Percentiles rank a stretch among this genome's conserved stretches.
phyloP scores from a whole-genome alignment of 257 asterid species.

The Striga asiatica region DNA sequence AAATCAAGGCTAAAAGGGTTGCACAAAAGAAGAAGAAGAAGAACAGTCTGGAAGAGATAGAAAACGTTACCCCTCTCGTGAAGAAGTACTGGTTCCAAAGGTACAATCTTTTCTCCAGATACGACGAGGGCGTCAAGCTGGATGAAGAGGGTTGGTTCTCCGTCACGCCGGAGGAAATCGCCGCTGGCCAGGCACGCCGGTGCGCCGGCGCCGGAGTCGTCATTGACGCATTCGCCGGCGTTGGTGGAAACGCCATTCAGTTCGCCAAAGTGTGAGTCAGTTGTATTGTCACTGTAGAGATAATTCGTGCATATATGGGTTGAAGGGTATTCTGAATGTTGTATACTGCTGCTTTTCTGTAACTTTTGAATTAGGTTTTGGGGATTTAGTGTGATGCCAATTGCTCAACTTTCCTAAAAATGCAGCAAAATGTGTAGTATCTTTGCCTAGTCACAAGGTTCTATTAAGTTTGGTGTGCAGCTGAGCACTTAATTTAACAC shows the following conservation, averaged over 20 bases:
- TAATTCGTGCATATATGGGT: not conserved
- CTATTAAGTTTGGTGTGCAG: too few relatives aligned
- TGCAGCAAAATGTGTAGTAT: too few relatives aligned
- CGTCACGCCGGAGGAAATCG: conserved; percentile 85
- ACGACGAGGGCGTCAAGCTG: conserved; percentile 56
- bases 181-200: conserved; percentile 60
- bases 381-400: too few relatives aligned
- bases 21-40: conserved; percentile 8
- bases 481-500: too few relatives aligned
- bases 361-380: too few relatives aligned
- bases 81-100: conserved; percentile 74
- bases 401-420: too few relatives aligned
- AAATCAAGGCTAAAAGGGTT: conserved; percentile 24
- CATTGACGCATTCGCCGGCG: conserved; percentile 75
- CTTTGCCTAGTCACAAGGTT: too few relatives aligned
- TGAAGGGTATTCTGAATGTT: not conserved
- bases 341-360: too few relatives aligned
- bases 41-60: conserved; percentile 18
- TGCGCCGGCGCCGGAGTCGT: conserved; percentile 52
- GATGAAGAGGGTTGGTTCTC: conserved; percentile 99
- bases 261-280: conserved; percentile 49
- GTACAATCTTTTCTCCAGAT: conserved; percentile 62
- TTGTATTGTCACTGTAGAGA: not conserved
- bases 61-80: conserved; percentile 51
- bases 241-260: conserved; percentile 86